Conservation (phyloP, 2,329 filamentous ascomycete species). For the Lachnellula hyalina region DNA sequence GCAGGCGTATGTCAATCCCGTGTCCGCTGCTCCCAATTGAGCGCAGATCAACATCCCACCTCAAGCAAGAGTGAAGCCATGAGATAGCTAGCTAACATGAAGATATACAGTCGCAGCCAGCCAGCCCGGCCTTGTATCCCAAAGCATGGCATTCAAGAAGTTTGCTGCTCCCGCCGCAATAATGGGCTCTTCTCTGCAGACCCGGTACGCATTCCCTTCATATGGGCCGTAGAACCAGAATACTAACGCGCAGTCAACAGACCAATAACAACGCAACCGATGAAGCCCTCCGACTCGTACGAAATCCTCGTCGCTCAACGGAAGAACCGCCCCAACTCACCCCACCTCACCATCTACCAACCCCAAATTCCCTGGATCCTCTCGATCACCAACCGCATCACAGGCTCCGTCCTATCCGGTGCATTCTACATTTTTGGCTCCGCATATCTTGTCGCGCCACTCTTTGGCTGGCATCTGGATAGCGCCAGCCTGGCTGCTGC, state of each 20-base stretch:
- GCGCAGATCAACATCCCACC: too few species aligned
- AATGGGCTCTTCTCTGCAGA: conserved; percentile 37
- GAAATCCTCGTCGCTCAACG: conserved; percentile 64
- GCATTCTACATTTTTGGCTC: conserved; percentile 62
- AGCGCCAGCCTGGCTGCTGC: conserved; percentile 57
- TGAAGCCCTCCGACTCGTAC: conserved; percentile 39
- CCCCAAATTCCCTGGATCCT: conserved; percentile 66
- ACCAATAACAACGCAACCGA: conserved; percentile 42
- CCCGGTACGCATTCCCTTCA: conserved; percentile 36
- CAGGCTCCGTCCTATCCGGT: conserved; percentile 54
- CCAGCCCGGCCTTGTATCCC: conserved; percentile 38
- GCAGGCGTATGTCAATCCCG: conserved; percentile 31
- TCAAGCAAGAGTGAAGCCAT: too few species aligned
- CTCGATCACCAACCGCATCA: conserved; percentile 58
- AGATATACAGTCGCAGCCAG: conserved; percentile 36
- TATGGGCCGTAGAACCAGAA: not conserved
- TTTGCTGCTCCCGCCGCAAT: conserved; percentile 37
- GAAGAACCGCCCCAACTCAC: conserved; percentile 59
- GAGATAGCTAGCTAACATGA: not conserved
- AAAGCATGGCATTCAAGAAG: conserved; percentile 34
- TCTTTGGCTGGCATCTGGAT: conserved; percentile 64
- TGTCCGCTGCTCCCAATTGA: not conserved
- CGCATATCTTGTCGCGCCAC: conserved; percentile 60
- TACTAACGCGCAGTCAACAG: conserved; percentile 29
- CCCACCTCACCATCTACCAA: conserved; percentile 65